Percentiles rank a stretch among this genome's conserved stretches.
phyloP scores from a whole-genome alignment of 257 asterid genomes.

The Rubia yunnanensis region DNA sequence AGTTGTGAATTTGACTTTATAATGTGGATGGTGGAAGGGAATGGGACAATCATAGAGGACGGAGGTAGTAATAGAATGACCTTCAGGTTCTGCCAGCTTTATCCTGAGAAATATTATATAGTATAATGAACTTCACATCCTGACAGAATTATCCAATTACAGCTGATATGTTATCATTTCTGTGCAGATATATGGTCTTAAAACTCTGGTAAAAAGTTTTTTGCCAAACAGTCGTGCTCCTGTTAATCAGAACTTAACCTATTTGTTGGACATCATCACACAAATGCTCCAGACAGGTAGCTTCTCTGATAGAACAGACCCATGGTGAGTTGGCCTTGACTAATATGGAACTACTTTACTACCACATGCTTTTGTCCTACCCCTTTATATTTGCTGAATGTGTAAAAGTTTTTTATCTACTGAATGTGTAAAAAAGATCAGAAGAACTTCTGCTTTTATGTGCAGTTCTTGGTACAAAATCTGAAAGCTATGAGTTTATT shows the following conservation, averaged over 20 bases:
- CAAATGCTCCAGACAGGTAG: constrained; percentile 52
- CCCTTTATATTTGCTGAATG: no score
- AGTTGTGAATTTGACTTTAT: no score
- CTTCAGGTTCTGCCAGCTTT: neutral
- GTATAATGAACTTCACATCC: neutral
- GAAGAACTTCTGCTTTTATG: neutral
- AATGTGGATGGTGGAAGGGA: no score
- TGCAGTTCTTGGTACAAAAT: neutral
- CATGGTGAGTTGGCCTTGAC: constrained; percentile 35
- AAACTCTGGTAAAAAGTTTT: constrained; percentile 68
- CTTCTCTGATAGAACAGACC: constrained; percentile 32
- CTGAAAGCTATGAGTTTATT: neutral
- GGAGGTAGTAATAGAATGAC: neutral
- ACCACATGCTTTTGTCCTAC: neutral
- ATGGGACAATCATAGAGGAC: neutral
- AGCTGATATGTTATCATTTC: neutral
- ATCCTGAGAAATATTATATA: neutral
- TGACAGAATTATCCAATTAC: neutral
- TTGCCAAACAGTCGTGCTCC: constrained; percentile 43
- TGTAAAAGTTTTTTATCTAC: neutral
- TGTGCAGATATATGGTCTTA: constrained; percentile 78
- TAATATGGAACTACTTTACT: neutral
- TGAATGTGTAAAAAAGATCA: neutral
- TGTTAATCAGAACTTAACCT: constrained; percentile 38
- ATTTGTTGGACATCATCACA: constrained; percentile 49